These are phyloP conservation scores for Salvia hispanica DNA, from an alignment of 257 asterid genomes.

Conservation along the genomic window DNA sequence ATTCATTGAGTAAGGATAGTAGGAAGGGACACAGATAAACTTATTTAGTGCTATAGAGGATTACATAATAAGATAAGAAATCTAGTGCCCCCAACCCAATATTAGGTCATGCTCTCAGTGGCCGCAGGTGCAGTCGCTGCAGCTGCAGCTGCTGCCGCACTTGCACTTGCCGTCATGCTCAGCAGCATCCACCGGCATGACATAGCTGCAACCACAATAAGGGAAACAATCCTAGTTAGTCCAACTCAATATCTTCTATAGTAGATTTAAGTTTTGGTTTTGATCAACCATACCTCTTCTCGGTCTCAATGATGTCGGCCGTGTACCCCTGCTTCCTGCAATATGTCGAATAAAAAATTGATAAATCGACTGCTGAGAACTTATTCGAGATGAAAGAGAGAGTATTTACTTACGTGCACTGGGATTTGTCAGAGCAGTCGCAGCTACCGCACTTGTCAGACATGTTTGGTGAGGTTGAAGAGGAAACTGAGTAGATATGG, in stretches of 20 bases:
- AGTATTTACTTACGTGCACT: slow-evolving; percentile 49
- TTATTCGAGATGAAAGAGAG: background rate
- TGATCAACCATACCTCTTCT: slow-evolving; percentile 39
- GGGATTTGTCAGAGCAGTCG: slow-evolving; percentile 51
- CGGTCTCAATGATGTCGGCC: slow-evolving; percentile 46
- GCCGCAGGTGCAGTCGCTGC: slow-evolving; percentile 62
- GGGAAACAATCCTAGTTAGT: background rate
- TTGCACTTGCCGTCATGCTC: slow-evolving; percentile 67
- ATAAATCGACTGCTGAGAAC: background rate
- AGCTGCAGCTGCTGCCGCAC: slow-evolving; percentile 68
- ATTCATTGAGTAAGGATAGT: slow-evolving; percentile 22
- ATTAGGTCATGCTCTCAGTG: slow-evolving; percentile 30
- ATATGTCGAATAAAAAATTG: background rate
- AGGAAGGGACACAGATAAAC: slow-evolving; percentile 34
- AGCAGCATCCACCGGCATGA: slow-evolving; percentile 37
- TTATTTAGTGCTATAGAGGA: slow-evolving; percentile 22
- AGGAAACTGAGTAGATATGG: background rate
- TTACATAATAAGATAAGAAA: slow-evolving; percentile 17
- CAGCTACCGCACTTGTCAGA: slow-evolving; percentile 64
- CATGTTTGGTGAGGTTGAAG: slow-evolving; percentile 40
- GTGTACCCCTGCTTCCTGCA: slow-evolving; percentile 60
- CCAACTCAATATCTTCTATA: background rate
- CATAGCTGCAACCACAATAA: slow-evolving; percentile 43
- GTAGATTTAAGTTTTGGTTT: background rate
- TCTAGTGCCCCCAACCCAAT: slow-evolving; percentile 27